phyloP scores from a whole-genome alignment of 2,329 filamentous ascomycete genomes.

The Trichoderma sp. region DNA sequence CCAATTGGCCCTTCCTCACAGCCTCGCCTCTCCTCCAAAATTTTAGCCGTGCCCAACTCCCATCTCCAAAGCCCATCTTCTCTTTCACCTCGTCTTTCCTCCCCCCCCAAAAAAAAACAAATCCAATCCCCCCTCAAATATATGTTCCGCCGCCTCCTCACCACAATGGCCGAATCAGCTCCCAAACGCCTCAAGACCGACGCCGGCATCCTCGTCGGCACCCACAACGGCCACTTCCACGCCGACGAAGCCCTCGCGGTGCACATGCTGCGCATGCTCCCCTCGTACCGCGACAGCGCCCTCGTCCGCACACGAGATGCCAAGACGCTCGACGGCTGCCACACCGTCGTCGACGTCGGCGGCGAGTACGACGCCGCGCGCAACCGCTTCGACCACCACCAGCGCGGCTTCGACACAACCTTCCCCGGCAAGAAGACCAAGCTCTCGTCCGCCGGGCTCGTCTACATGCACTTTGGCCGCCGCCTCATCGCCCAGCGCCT shows the following conservation, averaged over 20 bases:
- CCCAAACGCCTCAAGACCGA: constrained; percentile 79
- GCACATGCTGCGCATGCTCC: constrained; percentile 88
- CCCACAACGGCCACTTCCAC: constrained; percentile 98
- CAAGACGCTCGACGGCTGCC: constrained; percentile 71
- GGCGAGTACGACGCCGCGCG: constrained; percentile 77
- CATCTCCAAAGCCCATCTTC: neutral
- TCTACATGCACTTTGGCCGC: constrained; percentile 93
- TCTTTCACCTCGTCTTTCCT: neutral
- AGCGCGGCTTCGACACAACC: constrained; percentile 80
- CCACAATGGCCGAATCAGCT: constrained; percentile 57
- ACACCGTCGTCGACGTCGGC: constrained; percentile 97
- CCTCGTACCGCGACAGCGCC: constrained; percentile 67
- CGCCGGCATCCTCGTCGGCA: constrained; percentile 70
- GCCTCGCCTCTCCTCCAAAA: neutral
- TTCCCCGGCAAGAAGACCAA: constrained; percentile 85
- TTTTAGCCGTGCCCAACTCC: neutral
- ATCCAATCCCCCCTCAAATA: neutral
- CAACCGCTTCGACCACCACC: constrained; percentile 94
- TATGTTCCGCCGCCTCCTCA: constrained; percentile 34
- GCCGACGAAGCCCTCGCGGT: constrained; percentile 97
- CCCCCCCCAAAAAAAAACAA: neutral
- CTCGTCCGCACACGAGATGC: constrained; percentile 89
- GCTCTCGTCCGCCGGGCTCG: constrained; percentile 87
- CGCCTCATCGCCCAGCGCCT: constrained; percentile 66
- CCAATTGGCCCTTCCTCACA: neutral